phyloP scores from a whole-genome alignment of 2,329 filamentous ascomycete genomes.

The Trichoderma sp. region DNA sequence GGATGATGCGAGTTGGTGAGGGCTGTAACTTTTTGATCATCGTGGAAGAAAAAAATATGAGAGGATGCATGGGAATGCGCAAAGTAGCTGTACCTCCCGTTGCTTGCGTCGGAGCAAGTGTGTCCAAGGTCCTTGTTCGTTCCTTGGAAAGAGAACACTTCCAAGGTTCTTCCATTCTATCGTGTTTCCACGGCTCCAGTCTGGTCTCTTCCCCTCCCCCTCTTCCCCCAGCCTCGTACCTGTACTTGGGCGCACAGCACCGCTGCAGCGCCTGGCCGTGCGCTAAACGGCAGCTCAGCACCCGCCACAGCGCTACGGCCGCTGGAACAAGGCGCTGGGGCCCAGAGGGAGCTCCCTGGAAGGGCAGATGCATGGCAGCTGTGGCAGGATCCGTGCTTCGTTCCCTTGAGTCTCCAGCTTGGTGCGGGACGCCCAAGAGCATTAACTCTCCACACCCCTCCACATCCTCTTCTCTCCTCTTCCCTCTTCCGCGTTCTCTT shows the following conservation, averaged over 20 bases:
- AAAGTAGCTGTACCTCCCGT: too few species aligned
- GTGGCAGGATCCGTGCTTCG: constrained; percentile 24
- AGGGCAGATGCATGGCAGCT: constrained; percentile 8
- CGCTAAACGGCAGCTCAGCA: neutral
- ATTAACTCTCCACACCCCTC: constrained; percentile 11
- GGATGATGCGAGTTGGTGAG: too few species aligned
- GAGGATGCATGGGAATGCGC: too few species aligned
- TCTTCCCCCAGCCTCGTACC: constrained; percentile 30
- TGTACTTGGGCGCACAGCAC: constrained; percentile 31
- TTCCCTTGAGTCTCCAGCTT: neutral
- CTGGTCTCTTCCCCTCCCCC: neutral
- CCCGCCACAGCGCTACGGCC: constrained; percentile 3
- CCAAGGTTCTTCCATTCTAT: too few species aligned
- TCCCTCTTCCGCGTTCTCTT: neutral
- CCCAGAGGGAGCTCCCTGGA: neutral
- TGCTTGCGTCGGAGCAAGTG: too few species aligned
- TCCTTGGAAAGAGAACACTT: too few species aligned
- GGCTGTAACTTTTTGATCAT: neutral
- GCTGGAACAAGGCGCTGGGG: neutral
- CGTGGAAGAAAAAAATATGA: too few species aligned
- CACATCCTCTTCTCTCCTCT: constrained; percentile 1
- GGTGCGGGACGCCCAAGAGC: constrained; percentile 13
- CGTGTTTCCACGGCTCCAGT: neutral
- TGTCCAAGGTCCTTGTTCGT: too few species aligned
- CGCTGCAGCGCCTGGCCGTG: constrained; percentile 20